Evolutionary conservation across 768 basidiomycete species (phyloP).

Genomic region (Inosperma sp.): DNA sequence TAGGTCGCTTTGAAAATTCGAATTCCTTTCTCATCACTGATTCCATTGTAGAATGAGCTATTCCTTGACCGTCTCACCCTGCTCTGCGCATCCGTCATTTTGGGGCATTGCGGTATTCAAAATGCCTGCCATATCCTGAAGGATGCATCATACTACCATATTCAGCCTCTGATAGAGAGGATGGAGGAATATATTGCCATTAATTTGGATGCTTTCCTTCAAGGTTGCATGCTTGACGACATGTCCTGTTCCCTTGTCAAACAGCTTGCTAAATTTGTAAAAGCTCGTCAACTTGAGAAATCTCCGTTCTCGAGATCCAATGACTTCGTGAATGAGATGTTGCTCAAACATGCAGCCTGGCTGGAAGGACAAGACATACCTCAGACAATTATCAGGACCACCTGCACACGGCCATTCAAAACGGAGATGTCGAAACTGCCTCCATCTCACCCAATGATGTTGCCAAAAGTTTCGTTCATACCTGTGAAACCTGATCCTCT

Average conservation of each 20-base stretch:
- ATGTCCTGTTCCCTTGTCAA: slow-evolving; percentile 60
- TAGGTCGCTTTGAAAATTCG: slow-evolving; percentile 33
- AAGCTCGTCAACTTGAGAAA: slow-evolving; percentile 56
- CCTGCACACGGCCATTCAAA: slow-evolving; percentile 11
- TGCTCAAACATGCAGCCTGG: slow-evolving; percentile 68
- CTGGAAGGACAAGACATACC: slow-evolving; percentile 67
- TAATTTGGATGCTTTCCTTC: slow-evolving; percentile 85
- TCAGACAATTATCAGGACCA: slow-evolving; percentile 40
- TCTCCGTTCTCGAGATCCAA: slow-evolving; percentile 61
- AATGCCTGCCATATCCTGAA: slow-evolving; percentile 79
- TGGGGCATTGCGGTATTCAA: slow-evolving; percentile 59
- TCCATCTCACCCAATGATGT: background rate
- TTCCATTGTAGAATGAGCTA: slow-evolving; percentile 78
- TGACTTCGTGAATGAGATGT: slow-evolving; percentile 45
- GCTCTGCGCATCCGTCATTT: slow-evolving; percentile 74
- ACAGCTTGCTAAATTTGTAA: slow-evolving; percentile 58
- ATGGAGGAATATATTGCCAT: slow-evolving; percentile 75
- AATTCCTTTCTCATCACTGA: background rate
- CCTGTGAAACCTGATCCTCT: background rate
- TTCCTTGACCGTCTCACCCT: slow-evolving; percentile 81
- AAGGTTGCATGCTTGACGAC: slow-evolving; percentile 74
- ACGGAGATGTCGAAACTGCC: slow-evolving; percentile 14
- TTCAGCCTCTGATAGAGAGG: slow-evolving; percentile 58
- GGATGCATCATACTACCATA: slow-evolving; percentile 79
- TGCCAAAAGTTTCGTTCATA: slow-evolving; percentile 16